Evolutionary conservation across 1,284 basidiomycete species (phyloP), one percentile per base, ranked within the genome.

Genomic region (Ustilago esculenta): DNA sequence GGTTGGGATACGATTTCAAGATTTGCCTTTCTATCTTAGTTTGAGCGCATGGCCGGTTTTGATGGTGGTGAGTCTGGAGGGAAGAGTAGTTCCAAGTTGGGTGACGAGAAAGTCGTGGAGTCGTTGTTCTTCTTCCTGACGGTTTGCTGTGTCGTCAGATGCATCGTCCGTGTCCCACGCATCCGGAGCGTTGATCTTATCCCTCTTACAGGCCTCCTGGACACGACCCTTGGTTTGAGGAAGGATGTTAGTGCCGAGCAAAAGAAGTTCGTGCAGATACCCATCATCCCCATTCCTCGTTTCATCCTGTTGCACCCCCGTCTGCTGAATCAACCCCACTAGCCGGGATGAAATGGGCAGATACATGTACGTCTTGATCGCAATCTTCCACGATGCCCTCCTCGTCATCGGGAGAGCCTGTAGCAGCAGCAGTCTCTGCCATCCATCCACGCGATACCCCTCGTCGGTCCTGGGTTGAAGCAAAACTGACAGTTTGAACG

Each of bases 341-440:
- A 66, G 2, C n/a, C 23, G 7, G 1, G 1, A 1, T 8, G 57
- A 40, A 24, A 71, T 20, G 8, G 68, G 61, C 18, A 71, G 21
- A 35, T 71, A 48, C 45, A 66, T 43, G 39, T 66, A 71, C 21
- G 61, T 50, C 47, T 34, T 57, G 17, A 49, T 48, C 17, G 63
- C 50, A 2, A 65, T 24, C 15, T 7, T 33, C 68, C 68, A 71
- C 9, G 47, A 51, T 6, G 41, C 50, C n/a, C 17, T 36, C 17
- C 68, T 41, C 27, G 66, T 1, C 36, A 12, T 29, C 14, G 53
- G 45, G 11, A 66, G 41, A 2, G 34, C 21, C n/a, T 61, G 63
- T 0, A 60, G 30, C 33, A 61, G 17, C 5, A 71, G 14, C 18
- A 66, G 12, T 20, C 46, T 32, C 41, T 71, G 68, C 57, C 57